Base-by-base conservation (phyloP, 345 rosid species). In the Rhizophora mangle region DNA sequence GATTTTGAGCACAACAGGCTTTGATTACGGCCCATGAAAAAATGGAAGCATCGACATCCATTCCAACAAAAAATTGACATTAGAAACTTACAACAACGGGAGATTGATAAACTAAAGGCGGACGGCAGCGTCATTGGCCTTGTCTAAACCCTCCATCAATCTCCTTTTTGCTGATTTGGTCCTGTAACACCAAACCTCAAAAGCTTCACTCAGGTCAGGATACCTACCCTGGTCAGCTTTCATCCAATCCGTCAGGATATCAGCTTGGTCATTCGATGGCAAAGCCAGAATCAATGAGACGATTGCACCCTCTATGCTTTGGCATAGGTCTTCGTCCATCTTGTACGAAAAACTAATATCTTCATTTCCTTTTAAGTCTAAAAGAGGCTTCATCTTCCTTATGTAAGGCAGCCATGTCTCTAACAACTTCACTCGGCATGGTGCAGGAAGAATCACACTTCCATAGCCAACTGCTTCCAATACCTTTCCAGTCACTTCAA, bases 391-490 rank as follows among this genome's bases (percentile, higher is more conserved):
- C 79, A 87, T 69, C 70, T 84, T 89, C 73, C 96, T 81, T 65
- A 94, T 85, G 59, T 85, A 94, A 67, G 97, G 98, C 47, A 94
- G 84, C 98, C 98, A 94, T 26, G 80, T 54, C 83, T 84, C 89
- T 6, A 94, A 65, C 70, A 94, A 72, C 67, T 78, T 75, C 67
- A 85, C 71, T 19, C 98, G 76, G 65, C 21, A 79, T 65, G 72
- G 72, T 1, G 91, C 79, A 26, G 93, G 82, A 60, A 91, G 85
- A 60, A 91, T 87, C 78, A 94, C 98, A 0, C 63, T 82, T 10
- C 98, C 98, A 58, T 94, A 94, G 27, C 97, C 97, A 6, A 91
- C 96, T 0, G 96, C 96, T 74, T 94, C 97, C 73, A 95, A 72
- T 21, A 87, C 87, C 84, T 92, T 95, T 59, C 88, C 93, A 1